Percentiles rank a stretch among this genome's conserved stretches.
These are phyloP conservation scores for Pachyrhizus erosus DNA, from an alignment of 306 rosid species.

Conservation along the genomic window DNA sequence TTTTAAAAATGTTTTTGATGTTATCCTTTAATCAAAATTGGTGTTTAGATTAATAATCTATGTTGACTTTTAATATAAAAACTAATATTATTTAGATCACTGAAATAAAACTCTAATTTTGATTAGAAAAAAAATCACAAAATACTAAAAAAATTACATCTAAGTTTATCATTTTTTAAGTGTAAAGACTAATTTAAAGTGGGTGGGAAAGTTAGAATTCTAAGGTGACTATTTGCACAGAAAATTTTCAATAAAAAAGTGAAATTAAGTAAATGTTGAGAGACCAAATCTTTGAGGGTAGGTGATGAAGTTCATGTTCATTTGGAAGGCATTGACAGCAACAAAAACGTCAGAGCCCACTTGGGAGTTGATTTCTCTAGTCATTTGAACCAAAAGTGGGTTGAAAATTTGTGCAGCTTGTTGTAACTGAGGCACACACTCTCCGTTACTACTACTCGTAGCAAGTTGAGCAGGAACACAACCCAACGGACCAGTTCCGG, in stretches of 20 bases:
- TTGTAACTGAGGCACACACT: conserved; percentile 54
- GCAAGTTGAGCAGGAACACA: conserved; percentile 61
- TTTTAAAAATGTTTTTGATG: background rate
- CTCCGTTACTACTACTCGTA: conserved; percentile 54
- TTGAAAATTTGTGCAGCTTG: conserved; percentile 53
- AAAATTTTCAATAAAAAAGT: background rate
- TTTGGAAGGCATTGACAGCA: conserved; percentile 54
- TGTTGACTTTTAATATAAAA: background rate
- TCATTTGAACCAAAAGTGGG: conserved; percentile 42
- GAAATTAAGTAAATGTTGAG: background rate
- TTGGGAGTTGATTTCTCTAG: conserved; percentile 47
- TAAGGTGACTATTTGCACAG: background rate
- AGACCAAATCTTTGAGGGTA: conserved; percentile 57
- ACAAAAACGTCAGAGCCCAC: conserved; percentile 50
- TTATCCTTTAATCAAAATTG: background rate
- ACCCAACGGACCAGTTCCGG: conserved; percentile 65
- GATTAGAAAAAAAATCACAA: no score
- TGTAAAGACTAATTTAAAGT: background rate
- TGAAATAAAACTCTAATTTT: no score
- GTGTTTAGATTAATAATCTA: background rate
- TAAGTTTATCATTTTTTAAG: background rate
- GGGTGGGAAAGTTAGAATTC: background rate
- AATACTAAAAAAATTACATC: background rate
- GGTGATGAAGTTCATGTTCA: conserved; percentile 58
- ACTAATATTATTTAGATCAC: no score